Evolutionary conservation across 2,329 filamentous ascomycete genomes (phyloP).

Genomic region (Exophiala spinifera): DNA sequence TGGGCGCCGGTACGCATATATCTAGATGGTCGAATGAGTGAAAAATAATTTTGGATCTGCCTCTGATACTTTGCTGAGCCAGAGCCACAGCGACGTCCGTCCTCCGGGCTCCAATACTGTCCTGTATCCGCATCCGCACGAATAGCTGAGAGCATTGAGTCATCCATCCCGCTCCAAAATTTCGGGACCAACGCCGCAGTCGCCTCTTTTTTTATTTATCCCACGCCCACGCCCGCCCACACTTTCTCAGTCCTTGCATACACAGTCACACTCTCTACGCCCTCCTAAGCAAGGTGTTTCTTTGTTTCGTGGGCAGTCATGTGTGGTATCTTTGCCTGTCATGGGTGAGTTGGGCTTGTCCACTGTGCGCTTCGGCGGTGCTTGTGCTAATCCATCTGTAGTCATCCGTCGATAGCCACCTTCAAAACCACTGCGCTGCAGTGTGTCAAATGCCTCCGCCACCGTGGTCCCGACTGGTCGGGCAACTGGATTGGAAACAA

Average conservation of each 20-base stretch:
- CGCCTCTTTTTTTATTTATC: constrained; percentile 20
- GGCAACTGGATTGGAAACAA: constrained; percentile 86
- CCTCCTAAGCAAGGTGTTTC: constrained; percentile 2
- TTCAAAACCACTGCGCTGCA: constrained; percentile 36
- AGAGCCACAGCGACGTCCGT: too few species aligned
- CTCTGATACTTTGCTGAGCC: too few species aligned
- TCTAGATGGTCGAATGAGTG: too few species aligned
- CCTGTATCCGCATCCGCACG: too few species aligned
- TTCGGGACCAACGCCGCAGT: constrained; percentile 12
- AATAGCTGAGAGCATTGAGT: constrained; percentile 10
- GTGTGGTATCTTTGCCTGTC: constrained; percentile 97
- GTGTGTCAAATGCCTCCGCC: constrained; percentile 67
- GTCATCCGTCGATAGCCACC: constrained; percentile 33
- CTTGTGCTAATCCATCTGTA: constrained; percentile 26
- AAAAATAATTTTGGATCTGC: too few species aligned
- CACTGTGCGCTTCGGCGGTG: neutral
- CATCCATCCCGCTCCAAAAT: constrained; percentile 22
- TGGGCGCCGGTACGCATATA: too few species aligned
- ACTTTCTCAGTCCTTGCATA: constrained; percentile 22
- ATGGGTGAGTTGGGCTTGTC: constrained; percentile 61
- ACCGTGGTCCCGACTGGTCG: constrained; percentile 97
- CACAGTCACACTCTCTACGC: constrained; percentile 24
- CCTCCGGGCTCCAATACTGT: too few species aligned
- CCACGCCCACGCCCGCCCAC: constrained; percentile 24
- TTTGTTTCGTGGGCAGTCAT: constrained; percentile 54